Base-by-base conservation (phyloP, 2,329 filamentous ascomycete species). In the Monilinia laxa region DNA sequence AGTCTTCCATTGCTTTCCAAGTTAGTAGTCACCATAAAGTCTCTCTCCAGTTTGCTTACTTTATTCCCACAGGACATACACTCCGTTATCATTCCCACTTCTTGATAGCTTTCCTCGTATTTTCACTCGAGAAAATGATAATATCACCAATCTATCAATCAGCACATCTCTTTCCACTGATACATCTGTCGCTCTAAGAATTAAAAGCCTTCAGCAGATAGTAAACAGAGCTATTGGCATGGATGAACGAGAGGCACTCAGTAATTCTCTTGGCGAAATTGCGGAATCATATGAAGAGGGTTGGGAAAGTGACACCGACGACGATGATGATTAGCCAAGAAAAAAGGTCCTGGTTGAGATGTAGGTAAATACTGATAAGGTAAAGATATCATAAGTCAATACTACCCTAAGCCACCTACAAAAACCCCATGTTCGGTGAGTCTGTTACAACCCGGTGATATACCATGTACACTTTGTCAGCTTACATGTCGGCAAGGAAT, bases 241-340 rank as follows among this genome's bases (percentile, higher is more conserved):
- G 3, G 92, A 96, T 68, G 93, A 98, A 74, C 85, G 94, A 53
- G 95, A 99, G 78, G 82, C 83, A 2, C 81, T 98, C n/a, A 86
- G 87, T 56, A 95, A 96, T 75, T 88, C 90, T 16, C 81, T 99
- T 51, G 87, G 90, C 31, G 89, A 91, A 68, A 88, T 98, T 73
- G 89, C 90, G 1, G 93, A 97, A 74, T 91, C 91, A 68, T 98
- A 97, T 76, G 88, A 92, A 72, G 91, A 95, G 69, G 92, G 92
- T 1, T 97, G 92, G 91, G 88, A 87, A 16, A 92, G 90, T 73
- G 92, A 88, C 31, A 89, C 86, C 67, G 90, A 91, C 72, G 83
- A 87, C 11, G 88, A 92, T 67, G 89, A 92, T 68, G 74, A 77
- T 65, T 75, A 74, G 52, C 23, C 23, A 52, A 52, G 49, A 14